Evolutionary conservation across 2,329 filamentous ascomycete species (phyloP).

Genomic region (Fusarium tjaetaba): DNA sequence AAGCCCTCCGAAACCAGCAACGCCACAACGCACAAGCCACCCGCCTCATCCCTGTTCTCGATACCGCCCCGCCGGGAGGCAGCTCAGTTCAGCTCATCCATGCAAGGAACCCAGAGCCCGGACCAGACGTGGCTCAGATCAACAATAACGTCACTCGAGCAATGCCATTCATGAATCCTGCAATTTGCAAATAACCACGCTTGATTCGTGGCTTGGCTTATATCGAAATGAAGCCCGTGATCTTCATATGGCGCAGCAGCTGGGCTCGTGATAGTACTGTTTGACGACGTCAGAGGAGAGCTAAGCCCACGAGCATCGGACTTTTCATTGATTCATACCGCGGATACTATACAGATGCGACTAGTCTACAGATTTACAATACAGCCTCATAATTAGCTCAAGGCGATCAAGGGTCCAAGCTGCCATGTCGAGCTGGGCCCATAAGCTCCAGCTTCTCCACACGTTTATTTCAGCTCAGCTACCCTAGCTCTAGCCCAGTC

Average conservation of each 20-base stretch:
- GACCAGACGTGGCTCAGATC: conserved; percentile 33
- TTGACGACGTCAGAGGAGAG: conserved; percentile 7
- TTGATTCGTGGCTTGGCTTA: conserved; percentile 19
- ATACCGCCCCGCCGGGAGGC: conserved; percentile 30
- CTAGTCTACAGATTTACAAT: conserved; percentile 27
- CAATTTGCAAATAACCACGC: conserved; percentile 10
- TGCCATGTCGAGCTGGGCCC: conserved; percentile 31
- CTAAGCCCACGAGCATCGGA: neutral
- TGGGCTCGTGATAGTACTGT: neutral
- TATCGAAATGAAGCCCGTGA: neutral
- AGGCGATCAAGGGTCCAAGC: conserved; percentile 4
- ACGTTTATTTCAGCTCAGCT: conserved; percentile 28
- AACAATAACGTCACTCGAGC: conserved; percentile 25
- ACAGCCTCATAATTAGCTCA: conserved; percentile 12
- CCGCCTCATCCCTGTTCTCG: conserved; percentile 6
- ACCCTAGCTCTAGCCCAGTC: conserved; percentile 7
- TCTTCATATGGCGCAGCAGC: conserved; percentile 27
- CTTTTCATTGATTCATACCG: neutral
- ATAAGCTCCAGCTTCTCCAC: conserved; percentile 36
- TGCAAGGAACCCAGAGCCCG: conserved; percentile 26
- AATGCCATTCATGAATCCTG: conserved; percentile 28
- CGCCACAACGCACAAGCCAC: conserved; percentile 31
- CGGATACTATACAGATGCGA: conserved; percentile 11
- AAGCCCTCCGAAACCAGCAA: conserved; percentile 8
- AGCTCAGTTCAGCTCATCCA: conserved; percentile 13